These are phyloP conservation scores for Penicillium sp. DNA, from an alignment of 2,329 filamentous ascomycete species.

Conservation along the genomic window DNA sequence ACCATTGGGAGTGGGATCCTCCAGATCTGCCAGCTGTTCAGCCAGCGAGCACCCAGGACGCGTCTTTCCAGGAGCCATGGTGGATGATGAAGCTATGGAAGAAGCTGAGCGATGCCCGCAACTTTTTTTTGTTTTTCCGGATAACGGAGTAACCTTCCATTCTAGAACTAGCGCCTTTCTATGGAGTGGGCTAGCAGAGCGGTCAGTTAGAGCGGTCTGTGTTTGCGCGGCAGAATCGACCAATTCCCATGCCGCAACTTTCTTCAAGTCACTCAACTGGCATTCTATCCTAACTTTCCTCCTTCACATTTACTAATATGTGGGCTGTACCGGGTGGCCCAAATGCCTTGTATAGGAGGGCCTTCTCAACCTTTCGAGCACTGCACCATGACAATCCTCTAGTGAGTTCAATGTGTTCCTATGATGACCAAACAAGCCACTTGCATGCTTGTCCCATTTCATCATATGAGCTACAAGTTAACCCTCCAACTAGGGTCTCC, in stretches of 20 bases:
- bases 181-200: not conserved
- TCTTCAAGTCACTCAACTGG: not conserved
- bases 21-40: conserved; percentile 58
- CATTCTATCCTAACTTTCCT: not conserved
- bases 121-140: conserved; percentile 27
- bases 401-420: conserved; percentile 45
- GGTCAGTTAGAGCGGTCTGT: not conserved
- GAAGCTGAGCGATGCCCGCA: conserved; percentile 7
- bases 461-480: not conserved
- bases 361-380: conserved; percentile 54
- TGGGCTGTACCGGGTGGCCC: not conserved
- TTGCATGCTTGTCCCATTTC: not conserved
- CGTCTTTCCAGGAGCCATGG: conserved; percentile 46
- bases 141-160: conserved; percentile 17
- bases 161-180: conserved; percentile 8
- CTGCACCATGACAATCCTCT: conserved; percentile 82
- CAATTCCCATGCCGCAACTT: not conserved
- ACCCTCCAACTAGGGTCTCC: conserved; percentile 63
- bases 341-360: conserved; percentile 36
- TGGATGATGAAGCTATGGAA: conserved; percentile 8
- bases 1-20: conserved; percentile 62
- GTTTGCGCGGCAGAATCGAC: conserved; percentile 12
- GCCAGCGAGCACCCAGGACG: conserved; percentile 50
- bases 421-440: not conserved
- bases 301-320: not conserved